Percentiles rank a stretch among this genome's conserved stretches.
phyloP scores from a whole-genome alignment of 2,329 filamentous ascomycete species.

The Kalmusia sp. region DNA sequence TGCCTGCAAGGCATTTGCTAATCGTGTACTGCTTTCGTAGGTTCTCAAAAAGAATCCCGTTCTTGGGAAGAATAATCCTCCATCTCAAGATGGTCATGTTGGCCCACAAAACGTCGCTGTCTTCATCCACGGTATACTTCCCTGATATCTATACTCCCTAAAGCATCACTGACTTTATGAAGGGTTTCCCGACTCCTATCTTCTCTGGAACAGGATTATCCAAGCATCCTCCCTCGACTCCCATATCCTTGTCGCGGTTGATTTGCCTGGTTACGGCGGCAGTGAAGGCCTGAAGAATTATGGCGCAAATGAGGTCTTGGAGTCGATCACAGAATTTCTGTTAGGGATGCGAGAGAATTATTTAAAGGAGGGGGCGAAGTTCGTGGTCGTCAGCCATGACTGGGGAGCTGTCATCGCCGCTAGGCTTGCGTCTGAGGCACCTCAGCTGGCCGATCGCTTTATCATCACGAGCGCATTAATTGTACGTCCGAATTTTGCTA shows the following conservation, averaged over 20 bases:
- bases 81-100: slow-evolving; percentile 7
- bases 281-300: slow-evolving; percentile 61
- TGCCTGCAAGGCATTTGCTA: background rate
- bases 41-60: background rate
- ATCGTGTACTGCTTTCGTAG: background rate
- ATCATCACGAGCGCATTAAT: slow-evolving; percentile 61
- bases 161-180: background rate
- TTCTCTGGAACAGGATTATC: slow-evolving; percentile 61
- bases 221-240: slow-evolving; percentile 46
- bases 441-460: slow-evolving; percentile 62
- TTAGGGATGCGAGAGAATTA: slow-evolving; percentile 58
- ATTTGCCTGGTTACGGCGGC: slow-evolving; percentile 66
- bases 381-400: slow-evolving; percentile 61
- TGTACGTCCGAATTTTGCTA: slow-evolving; percentile 46
- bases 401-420: slow-evolving; percentile 62
- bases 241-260: slow-evolving; percentile 60
- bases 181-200: slow-evolving; percentile 65
- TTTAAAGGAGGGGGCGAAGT: slow-evolving; percentile 27
- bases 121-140: slow-evolving; percentile 58
- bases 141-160: background rate
- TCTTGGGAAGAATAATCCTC: background rate
- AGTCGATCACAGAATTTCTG: slow-evolving; percentile 62
- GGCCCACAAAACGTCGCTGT: slow-evolving; percentile 53
- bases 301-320: slow-evolving; percentile 58
- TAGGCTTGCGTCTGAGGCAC: slow-evolving; percentile 65